phyloP scores from a whole-genome alignment of 257 asterid species.

The Solanum pinnatisectum region DNA sequence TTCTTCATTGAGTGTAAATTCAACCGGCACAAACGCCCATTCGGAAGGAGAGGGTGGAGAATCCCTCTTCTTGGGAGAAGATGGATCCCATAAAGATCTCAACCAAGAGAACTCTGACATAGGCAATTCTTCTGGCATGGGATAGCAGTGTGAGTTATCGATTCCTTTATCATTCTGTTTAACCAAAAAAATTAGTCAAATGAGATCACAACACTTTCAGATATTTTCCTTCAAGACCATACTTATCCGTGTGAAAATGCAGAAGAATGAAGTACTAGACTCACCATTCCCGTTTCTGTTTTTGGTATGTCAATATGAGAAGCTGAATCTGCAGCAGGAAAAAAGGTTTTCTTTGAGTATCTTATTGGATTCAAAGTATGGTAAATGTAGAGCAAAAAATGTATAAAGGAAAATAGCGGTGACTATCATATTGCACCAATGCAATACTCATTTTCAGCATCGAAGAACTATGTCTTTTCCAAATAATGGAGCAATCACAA shows the following conservation, averaged over 20 bases:
- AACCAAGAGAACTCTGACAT: conserved; percentile 27
- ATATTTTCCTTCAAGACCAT: background rate
- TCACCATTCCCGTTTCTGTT: background rate
- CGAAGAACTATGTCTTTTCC: background rate
- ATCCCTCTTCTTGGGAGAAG: conserved; percentile 12
- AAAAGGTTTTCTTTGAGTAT: background rate
- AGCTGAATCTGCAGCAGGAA: background rate
- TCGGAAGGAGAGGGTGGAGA: conserved; percentile 17
- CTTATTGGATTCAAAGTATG: background rate
- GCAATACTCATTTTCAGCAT: background rate
- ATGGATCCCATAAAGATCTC: conserved; percentile 23
- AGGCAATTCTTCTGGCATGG: conserved; percentile 28
- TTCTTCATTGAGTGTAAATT: conserved; percentile 23
- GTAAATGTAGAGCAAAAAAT: background rate
- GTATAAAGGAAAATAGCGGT: background rate
- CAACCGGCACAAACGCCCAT: conserved; percentile 19
- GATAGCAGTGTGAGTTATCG: background rate
- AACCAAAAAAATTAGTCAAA: background rate
- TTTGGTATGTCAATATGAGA: background rate
- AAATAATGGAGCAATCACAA: background rate
- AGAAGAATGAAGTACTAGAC: conserved; percentile 1
- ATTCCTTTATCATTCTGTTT: conserved; percentile 17
- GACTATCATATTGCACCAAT: background rate
- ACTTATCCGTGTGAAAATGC: background rate
- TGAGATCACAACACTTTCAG: background rate